Evolutionary conservation across 1,284 basidiomycete genomes (phyloP).

Genomic region (Tylopilus orsonianus): DNA sequence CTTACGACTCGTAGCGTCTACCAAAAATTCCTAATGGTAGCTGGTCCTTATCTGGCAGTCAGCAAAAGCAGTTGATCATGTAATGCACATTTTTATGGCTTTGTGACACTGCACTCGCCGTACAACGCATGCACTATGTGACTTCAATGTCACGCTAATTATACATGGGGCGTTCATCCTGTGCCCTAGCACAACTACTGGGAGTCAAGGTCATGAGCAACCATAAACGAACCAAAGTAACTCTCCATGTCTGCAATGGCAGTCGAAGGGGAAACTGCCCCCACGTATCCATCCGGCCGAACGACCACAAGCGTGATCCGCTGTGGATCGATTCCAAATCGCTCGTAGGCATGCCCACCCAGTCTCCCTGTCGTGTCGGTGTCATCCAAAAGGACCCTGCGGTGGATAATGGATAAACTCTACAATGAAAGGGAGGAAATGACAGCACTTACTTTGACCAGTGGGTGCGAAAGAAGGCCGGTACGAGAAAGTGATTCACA

Average conservation of each 20-base stretch:
- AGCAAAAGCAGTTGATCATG: too few species aligned
- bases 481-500: conserved; percentile 50
- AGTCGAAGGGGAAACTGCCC: conserved; percentile 8
- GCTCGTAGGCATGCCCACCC: background rate
- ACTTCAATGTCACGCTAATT: too few species aligned
- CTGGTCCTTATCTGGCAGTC: too few species aligned
- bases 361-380: background rate
- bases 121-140: too few species aligned
- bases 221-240: conserved; percentile 1
- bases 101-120: too few species aligned
- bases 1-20: too few species aligned
- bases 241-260: background rate
- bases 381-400: conserved; percentile 9
- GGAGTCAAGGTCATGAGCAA: background rate
- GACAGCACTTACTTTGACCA: conserved; percentile 56
- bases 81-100: too few species aligned
- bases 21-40: too few species aligned
- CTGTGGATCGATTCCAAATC: background rate
- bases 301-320: conserved; percentile 5
- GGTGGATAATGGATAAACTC: conserved; percentile 3
- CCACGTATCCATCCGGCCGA: conserved; percentile 16
- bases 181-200: too few species aligned
- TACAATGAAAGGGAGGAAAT: background rate
- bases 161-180: too few species aligned
- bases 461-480: conserved; percentile 52